Evolutionary conservation across 108 stramenopile genomes (phyloP).

Genomic region (Skeletonema grethae): DNA sequence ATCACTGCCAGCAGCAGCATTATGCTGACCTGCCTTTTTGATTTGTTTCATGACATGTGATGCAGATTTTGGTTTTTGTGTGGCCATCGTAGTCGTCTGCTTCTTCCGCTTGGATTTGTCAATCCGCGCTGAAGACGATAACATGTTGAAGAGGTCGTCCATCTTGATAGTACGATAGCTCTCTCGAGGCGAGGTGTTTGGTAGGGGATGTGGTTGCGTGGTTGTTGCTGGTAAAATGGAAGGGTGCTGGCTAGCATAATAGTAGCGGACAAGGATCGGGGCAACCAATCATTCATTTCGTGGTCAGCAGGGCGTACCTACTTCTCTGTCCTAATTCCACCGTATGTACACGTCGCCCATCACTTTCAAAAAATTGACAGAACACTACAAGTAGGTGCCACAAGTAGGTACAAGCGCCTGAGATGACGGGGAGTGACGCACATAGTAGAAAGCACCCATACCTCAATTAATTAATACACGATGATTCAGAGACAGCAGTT

Average conservation of each 20-base stretch:
- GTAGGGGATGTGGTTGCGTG: background rate
- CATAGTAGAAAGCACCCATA: background rate
- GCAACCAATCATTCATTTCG: background rate
- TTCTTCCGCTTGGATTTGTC: constrained; percentile 81
- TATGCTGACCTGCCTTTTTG: background rate
- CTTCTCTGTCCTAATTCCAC: background rate
- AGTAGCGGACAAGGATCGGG: too few species aligned
- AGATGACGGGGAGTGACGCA: too few species aligned
- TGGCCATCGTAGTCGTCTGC: constrained; percentile 17
- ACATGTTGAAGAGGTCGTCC: constrained; percentile 87
- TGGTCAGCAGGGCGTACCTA: background rate
- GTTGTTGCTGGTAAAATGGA: too few species aligned
- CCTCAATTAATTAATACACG: background rate
- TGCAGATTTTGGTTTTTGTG: background rate
- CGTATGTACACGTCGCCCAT: background rate
- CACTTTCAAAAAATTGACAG: too few species aligned
- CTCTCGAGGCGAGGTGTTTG: background rate
- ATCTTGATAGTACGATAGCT: constrained; percentile 32
- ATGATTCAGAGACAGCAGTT: background rate
- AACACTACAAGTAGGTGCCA: too few species aligned
- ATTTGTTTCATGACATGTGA: background rate
- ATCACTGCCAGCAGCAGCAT: constrained; percentile 18
- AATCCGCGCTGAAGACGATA: constrained; percentile 81
- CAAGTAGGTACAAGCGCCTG: too few species aligned
- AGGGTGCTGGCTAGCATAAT: too few species aligned